Base-by-base conservation (phyloP, 352 stramenopile species). In the Phytopythium chamaehyphon region DNA sequence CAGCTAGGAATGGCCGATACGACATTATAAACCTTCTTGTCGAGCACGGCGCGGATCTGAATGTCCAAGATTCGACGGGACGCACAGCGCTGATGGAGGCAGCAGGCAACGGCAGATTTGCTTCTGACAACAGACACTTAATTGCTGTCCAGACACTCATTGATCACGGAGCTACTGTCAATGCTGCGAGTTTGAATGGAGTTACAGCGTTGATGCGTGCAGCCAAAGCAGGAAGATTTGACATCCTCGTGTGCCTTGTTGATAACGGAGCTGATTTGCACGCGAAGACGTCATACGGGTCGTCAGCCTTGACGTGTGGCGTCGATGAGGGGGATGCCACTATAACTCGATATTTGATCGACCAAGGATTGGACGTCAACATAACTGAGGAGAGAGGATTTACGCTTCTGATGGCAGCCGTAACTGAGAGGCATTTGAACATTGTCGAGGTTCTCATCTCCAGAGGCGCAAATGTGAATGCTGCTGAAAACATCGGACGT, bases 81-180 rank as follows among this genome's bases (percentile, higher is more conserved):
- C 9, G 28, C 5, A 33, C 28, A 9, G 28, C 28, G 5, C 9
- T 33, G 28, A 33, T 33, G 28, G 9, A 9, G 9, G 28, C 28
- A 10, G 28, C 28, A 9, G 28, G 9, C 5, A 5, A 9, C 9
- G 28, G 28, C 28, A n/a, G n/a, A n/a, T n/a, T n/a, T n/a, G n/a
- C n/a, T n/a, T n/a, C n/a, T n/a, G n/a, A n/a, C n/a, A 43, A 52
- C 21, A 35, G 46, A 21, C 16, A 46, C 14, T 12, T 42, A n/a
- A 23, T 18, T 9, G 22, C 7, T 36, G 47, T 33, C n/a, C 18
- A 54, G 31, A 15, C 6, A 2, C 18, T 54, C 2, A 18, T 46
- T 14, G 7, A 10, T 16, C 1, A 14, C 0, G 11, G 35, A 44
- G 47, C 47, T 21, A 5, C 43, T 2, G 22, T 54, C n/a, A n/a